Percentiles rank a stretch among this genome's conserved stretches.
phyloP scores from a whole-genome alignment of 2,329 filamentous ascomycete species.

The Fusarium nelsonii region DNA sequence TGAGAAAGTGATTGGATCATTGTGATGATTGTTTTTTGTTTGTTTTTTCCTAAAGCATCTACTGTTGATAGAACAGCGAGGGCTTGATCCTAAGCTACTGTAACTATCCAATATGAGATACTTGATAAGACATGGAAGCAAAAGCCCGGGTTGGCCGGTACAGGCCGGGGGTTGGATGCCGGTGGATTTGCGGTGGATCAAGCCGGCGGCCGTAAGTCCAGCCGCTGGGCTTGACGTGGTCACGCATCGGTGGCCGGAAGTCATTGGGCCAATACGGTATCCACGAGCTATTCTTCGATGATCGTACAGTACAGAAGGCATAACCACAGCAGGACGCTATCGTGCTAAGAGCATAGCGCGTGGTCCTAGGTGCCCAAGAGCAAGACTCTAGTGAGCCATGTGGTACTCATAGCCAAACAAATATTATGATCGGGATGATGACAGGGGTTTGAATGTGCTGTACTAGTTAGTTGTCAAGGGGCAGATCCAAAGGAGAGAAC shows the following conservation, averaged over 20 bases:
- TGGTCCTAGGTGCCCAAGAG: neutral
- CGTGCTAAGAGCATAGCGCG: slow-evolving; percentile 8
- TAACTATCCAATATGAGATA: slow-evolving; percentile 20
- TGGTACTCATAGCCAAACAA: slow-evolving; percentile 3
- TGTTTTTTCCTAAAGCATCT: neutral
- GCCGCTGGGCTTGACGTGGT: slow-evolving; percentile 46
- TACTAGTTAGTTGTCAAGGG: neutral
- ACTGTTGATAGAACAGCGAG: neutral
- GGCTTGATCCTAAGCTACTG: neutral
- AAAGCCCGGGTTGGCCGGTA: slow-evolving; percentile 25
- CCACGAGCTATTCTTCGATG: slow-evolving; percentile 41
- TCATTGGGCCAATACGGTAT: slow-evolving; percentile 37
- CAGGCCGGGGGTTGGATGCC: slow-evolving; percentile 39
- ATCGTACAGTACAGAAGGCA: slow-evolving; percentile 22
- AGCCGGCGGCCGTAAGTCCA: slow-evolving; percentile 41
- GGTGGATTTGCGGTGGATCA: slow-evolving; percentile 43
- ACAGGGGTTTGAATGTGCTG: slow-evolving; percentile 5
- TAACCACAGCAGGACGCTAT: slow-evolving; percentile 3
- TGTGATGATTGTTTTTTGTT: neutral
- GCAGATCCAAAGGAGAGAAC: slow-evolving; percentile 23
- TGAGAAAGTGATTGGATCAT: neutral
- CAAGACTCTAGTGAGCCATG: slow-evolving; percentile 8
- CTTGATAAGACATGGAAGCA: slow-evolving; percentile 25
- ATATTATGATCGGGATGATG: slow-evolving; percentile 4
- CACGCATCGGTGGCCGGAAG: slow-evolving; percentile 43